These are phyloP conservation scores for Solanum megistacrolobum DNA, from an alignment of 257 asterid species.

Conservation along the genomic window DNA sequence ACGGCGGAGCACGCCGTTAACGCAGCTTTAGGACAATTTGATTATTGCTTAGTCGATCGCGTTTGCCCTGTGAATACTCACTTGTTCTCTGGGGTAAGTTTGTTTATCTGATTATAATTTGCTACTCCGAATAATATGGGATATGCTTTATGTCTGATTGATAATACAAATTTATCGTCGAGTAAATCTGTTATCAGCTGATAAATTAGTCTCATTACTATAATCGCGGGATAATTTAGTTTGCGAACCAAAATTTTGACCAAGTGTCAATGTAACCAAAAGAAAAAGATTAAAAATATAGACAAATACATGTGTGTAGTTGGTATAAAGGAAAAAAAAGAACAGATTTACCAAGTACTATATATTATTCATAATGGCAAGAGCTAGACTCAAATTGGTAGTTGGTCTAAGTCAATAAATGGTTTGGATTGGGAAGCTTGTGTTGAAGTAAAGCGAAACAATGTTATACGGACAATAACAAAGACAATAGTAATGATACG, in stretches of 20 bases:
- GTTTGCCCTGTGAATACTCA: conserved; percentile 79
- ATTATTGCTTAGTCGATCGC: conserved; percentile 78
- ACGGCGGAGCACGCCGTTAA: conserved; percentile 85
- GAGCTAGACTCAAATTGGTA: not conserved
- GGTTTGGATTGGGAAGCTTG: not conserved
- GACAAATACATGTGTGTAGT: not conserved
- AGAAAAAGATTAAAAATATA: not conserved
- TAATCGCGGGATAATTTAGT: too few relatives aligned
- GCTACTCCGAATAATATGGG: not conserved
- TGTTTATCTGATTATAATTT: not conserved
- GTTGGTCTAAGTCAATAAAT: not conserved
- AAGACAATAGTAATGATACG: too few relatives aligned
- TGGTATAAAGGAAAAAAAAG: too few relatives aligned
- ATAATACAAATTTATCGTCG: not conserved
- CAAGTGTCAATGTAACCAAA: not conserved
- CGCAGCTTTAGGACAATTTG: conserved; percentile 94
- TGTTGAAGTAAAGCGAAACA: not conserved
- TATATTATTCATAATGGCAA: too few relatives aligned
- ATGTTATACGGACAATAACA: too few relatives aligned
- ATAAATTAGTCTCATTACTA: not conserved
- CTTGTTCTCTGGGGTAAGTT: conserved; percentile 83
- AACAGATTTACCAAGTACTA: not conserved
- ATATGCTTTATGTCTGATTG: not conserved
- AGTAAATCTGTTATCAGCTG: not conserved
- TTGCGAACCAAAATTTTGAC: not conserved